Conservation (phyloP, 805 yeast species). For the Starmerella etchellsii region DNA sequence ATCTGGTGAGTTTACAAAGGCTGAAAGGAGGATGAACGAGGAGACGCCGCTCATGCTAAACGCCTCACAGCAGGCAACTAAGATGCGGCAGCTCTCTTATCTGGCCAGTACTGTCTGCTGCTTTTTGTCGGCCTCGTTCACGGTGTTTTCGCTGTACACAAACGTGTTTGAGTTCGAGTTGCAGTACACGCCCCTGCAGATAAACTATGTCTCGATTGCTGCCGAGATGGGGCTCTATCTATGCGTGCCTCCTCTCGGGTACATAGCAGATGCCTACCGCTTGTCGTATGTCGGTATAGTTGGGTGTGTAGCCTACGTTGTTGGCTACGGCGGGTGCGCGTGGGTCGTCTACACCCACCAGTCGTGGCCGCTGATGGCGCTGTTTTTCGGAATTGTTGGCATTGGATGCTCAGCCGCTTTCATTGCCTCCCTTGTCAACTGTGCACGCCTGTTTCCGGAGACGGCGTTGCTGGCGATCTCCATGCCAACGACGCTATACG, state of each 20-base stretch:
- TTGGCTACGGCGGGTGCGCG: slow-evolving; percentile 45
- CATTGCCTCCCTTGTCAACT: slow-evolving; percentile 37
- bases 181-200: slow-evolving; percentile 50
- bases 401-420: slow-evolving; percentile 30
- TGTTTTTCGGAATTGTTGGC: slow-evolving; percentile 28
- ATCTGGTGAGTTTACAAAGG: too few species aligned
- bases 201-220: slow-evolving; percentile 61
- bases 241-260: slow-evolving; percentile 70
- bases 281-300: slow-evolving; percentile 57
- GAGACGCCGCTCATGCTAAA: too few species aligned
- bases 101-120: slow-evolving; percentile 26
- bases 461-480: slow-evolving; percentile 71
- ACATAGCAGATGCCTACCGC: slow-evolving; percentile 74
- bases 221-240: slow-evolving; percentile 74
- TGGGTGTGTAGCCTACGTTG: slow-evolving; percentile 48
- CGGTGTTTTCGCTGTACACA: slow-evolving; percentile 70
- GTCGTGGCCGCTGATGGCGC: slow-evolving; percentile 20
- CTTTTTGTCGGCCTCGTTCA: slow-evolving; percentile 67
- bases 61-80: background rate
- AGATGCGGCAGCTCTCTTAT: slow-evolving; percentile 3
- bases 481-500: slow-evolving; percentile 79
- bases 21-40: background rate
- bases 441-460: slow-evolving; percentile 74
- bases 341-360: slow-evolving; percentile 11
- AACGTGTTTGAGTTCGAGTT: slow-evolving; percentile 48